Evolutionary conservation across 2,329 filamentous ascomycete genomes (phyloP).

Genomic region (Emericellopsis atlantica): DNA sequence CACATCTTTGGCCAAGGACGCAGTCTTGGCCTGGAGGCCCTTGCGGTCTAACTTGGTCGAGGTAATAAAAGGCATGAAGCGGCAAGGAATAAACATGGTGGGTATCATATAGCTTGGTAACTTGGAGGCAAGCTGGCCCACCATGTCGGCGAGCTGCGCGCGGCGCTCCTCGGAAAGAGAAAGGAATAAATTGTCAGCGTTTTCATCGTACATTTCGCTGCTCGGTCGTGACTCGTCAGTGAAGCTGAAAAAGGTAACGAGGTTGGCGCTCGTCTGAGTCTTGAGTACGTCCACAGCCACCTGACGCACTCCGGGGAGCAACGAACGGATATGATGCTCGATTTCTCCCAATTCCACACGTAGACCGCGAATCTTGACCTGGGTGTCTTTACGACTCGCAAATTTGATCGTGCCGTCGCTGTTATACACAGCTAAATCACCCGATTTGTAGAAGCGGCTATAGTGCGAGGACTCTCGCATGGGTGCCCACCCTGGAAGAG

Average conservation of each 20-base stretch:
- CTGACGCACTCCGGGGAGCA: background rate
- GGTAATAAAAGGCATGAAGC: slow-evolving; percentile 24
- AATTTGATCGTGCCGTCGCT: slow-evolving; percentile 26
- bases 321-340: background rate
- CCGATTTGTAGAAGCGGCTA: slow-evolving; percentile 26
- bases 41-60: slow-evolving; percentile 24
- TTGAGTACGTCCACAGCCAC: slow-evolving; percentile 1
- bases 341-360: slow-evolving; percentile 3
- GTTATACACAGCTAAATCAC: slow-evolving; percentile 31
- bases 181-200: slow-evolving; percentile 4
- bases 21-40: slow-evolving; percentile 1
- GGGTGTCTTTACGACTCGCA: slow-evolving; percentile 29
- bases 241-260: background rate
- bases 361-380: slow-evolving; percentile 3
- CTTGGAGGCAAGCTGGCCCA: background rate
- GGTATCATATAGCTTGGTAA: slow-evolving; percentile 7
- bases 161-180: background rate
- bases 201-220: background rate
- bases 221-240: background rate
- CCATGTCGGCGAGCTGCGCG: background rate
- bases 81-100: slow-evolving; percentile 3
- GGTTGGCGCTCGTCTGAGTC: background rate
- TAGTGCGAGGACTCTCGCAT: background rate
- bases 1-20: slow-evolving; percentile 3
- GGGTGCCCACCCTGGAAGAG: slow-evolving; percentile 10